phyloP scores from a whole-genome alignment of 163 green algal species.

The Chlamydomonas reinhardtii region DNA sequence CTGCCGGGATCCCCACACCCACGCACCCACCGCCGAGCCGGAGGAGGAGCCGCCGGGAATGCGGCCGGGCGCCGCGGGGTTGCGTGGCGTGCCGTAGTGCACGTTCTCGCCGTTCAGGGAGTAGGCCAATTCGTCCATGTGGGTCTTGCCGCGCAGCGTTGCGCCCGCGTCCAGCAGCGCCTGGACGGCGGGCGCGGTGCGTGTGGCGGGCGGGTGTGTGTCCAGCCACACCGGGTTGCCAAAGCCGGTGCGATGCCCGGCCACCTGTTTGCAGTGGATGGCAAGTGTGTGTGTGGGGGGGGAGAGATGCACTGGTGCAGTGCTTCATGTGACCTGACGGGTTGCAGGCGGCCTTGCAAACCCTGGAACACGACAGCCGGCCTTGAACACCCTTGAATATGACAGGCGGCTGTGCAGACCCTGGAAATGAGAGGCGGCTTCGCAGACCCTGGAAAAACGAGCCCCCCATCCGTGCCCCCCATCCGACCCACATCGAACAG shows the following conservation, averaged over 20 bases:
- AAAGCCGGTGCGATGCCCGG: conserved; percentile 81
- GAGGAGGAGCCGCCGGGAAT: conserved; percentile 94
- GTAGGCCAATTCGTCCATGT: conserved; percentile 92
- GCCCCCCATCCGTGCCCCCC: too few relatives aligned
- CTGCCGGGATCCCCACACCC: too few relatives aligned
- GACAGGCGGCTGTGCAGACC: too few relatives aligned
- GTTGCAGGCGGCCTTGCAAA: too few relatives aligned
- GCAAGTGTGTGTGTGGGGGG: too few relatives aligned
- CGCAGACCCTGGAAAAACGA: too few relatives aligned
- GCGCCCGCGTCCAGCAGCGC: conserved; percentile 67
- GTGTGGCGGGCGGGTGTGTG: conserved; percentile 73
- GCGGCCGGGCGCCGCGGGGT: conserved; percentile 84
- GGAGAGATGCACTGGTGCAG: too few relatives aligned
- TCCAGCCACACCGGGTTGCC: conserved; percentile 88
- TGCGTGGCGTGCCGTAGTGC: conserved; percentile 94
- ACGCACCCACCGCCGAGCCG: conserved; percentile 80
- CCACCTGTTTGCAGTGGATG: conserved; percentile 48
- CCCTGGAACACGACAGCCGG: too few relatives aligned
- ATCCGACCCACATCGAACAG: conserved; percentile 79
- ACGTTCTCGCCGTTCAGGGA: conserved; percentile 82
- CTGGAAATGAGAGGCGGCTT: too few relatives aligned
- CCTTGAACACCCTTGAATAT: too few relatives aligned
- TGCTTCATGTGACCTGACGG: too few relatives aligned
- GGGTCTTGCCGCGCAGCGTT: conserved; percentile 74
- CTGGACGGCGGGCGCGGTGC: conserved; percentile 76